Conservation (phyloP, 768 basidiomycete genomes). For the Naganishia randhawae region DNA sequence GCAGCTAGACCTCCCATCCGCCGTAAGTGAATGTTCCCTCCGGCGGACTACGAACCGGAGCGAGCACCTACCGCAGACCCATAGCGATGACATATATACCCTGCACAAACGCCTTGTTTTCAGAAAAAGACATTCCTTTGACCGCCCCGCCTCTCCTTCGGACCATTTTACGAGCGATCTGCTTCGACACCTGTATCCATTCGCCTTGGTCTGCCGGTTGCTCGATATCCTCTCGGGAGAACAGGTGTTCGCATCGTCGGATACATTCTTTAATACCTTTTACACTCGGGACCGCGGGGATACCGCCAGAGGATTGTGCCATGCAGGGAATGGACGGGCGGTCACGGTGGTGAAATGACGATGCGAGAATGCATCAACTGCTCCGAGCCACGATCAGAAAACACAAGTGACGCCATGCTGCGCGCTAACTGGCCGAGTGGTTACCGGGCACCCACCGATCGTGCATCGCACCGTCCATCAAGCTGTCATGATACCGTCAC, state of each 20-base stretch:
- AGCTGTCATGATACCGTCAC: no score
- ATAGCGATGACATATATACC: slow-evolving; percentile 12
- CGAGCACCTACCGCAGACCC: background rate
- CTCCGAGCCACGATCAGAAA: no score
- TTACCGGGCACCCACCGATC: no score
- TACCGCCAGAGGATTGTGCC: background rate
- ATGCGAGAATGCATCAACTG: no score
- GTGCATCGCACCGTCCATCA: no score
- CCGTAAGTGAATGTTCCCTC: background rate
- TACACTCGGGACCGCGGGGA: background rate
- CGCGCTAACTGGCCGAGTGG: no score
- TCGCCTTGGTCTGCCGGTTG: background rate
- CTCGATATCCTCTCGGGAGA: background rate
- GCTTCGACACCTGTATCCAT: background rate
- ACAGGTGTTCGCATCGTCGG: background rate
- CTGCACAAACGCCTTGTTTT: slow-evolving; percentile 14
- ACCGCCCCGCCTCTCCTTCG: background rate
- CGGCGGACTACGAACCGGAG: background rate
- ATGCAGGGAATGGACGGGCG: no score
- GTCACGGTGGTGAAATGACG: no score
- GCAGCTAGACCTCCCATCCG: background rate
- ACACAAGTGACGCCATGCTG: no score
- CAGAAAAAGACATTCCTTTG: background rate
- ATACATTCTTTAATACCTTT: background rate
- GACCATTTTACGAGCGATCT: background rate